These are phyloP conservation scores for Aspergillus biplanus DNA, from an alignment of 495 filamentous ascomycete species.

Conservation along the genomic window DNA sequence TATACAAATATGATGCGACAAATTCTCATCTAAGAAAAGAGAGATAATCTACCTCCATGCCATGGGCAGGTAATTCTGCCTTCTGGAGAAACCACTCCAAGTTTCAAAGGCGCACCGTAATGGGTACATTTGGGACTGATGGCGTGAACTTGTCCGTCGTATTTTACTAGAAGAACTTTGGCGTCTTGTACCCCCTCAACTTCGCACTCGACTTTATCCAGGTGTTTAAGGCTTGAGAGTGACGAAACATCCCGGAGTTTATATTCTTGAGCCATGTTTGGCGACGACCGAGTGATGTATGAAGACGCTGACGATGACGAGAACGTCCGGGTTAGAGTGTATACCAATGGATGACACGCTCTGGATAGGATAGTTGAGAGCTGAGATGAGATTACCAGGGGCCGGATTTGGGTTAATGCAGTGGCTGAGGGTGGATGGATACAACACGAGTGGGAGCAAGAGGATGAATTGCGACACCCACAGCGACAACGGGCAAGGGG, in stretches of 20 bases:
- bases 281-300: too few relatives aligned
- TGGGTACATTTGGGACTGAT: conserved; percentile 89
- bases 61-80: conserved; percentile 90
- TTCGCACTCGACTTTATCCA: conserved; percentile 86
- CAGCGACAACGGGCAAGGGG: conserved; percentile 26
- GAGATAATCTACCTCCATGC: conserved; percentile 74
- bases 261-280: conserved; percentile 69
- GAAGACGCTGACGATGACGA: conserved; percentile 10
- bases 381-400: not conserved
- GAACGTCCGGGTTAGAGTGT: conserved; percentile 12
- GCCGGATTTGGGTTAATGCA: not conserved
- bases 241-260: conserved; percentile 80
- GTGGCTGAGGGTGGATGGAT: conserved; percentile 22
- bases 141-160: conserved; percentile 74
- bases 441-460: conserved; percentile 32
- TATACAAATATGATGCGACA: not conserved
- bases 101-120: conserved; percentile 86
- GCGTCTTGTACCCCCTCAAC: conserved; percentile 84
- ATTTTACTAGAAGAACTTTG: conserved; percentile 83
- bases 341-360: not conserved
- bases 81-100: conserved; percentile 79
- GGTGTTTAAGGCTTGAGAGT: conserved; percentile 66
- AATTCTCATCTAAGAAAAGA: not conserved
- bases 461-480: conserved; percentile 28
- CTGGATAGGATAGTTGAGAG: conserved; percentile 1